phyloP scores from a whole-genome alignment of 495 filamentous ascomycete species.

The Penicillium cataractarum region DNA sequence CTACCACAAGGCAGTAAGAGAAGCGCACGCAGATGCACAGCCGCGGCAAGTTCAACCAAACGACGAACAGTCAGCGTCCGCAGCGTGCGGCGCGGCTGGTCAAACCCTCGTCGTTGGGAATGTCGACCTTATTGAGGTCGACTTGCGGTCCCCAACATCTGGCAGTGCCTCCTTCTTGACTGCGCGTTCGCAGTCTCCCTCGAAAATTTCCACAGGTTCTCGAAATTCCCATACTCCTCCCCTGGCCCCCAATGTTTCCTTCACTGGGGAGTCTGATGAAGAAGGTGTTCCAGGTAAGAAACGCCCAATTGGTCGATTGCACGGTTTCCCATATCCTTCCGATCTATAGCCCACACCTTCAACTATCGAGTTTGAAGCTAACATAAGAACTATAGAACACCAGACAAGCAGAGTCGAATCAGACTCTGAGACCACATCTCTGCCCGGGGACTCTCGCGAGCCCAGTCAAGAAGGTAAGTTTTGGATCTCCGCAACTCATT shows the following conservation, averaged over 20 bases:
- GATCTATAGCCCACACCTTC: neutral
- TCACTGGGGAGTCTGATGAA: neutral
- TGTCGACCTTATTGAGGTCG: neutral
- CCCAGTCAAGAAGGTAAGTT: neutral
- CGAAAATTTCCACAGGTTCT: neutral
- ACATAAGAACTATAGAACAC: neutral
- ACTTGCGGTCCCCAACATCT: neutral
- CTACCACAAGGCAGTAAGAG: neutral
- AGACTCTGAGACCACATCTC: neutral
- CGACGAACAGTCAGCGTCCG: neutral
- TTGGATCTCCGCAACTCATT: neutral
- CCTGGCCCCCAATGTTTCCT: neutral
- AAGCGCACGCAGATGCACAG: conserved; percentile 1
- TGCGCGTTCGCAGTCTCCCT: neutral
- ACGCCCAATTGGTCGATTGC: neutral
- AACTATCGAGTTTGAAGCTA: neutral
- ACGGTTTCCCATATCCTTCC: neutral
- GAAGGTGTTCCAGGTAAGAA: neutral
- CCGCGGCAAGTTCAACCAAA: neutral
- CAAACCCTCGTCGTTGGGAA: neutral
- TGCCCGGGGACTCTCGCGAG: neutral
- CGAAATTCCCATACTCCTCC: neutral
- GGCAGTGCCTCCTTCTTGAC: neutral
- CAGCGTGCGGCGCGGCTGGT: neutral
- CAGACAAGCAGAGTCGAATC: neutral